Percentiles rank a stretch among this genome's conserved stretches.
phyloP scores from a whole-genome alignment of 2,329 filamentous ascomycete species.

The Monilinia fructicola region DNA sequence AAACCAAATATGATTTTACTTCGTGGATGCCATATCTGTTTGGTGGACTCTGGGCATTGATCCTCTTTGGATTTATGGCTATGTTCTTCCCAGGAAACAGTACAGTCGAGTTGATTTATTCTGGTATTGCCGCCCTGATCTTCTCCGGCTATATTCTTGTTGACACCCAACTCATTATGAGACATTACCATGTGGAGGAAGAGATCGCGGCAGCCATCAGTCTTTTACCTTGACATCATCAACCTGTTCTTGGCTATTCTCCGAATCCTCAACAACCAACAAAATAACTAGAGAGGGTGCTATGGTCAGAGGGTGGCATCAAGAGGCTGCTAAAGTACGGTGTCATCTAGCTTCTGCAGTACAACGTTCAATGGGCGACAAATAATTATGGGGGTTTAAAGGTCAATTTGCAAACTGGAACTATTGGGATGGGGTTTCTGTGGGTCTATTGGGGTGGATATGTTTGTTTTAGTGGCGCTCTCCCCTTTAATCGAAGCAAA shows the following conservation, averaged over 20 bases:
- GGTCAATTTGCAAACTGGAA: constrained; percentile 18
- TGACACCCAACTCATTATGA: constrained; percentile 92
- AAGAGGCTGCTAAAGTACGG: background rate
- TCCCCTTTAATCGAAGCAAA: constrained; percentile 10
- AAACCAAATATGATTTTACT: constrained; percentile 98
- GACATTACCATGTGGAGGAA: constrained; percentile 96
- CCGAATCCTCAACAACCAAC: constrained; percentile 89
- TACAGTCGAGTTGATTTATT: constrained; percentile 82
- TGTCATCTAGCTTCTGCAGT: background rate
- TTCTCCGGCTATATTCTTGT: constrained; percentile 95
- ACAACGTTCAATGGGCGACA: background rate
- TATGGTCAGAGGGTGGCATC: constrained; percentile 11
- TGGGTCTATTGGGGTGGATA: background rate
- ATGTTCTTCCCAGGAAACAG: constrained; percentile 83
- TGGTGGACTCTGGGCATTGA: constrained; percentile 81
- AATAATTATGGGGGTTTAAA: background rate
- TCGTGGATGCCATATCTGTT: constrained; percentile 96
- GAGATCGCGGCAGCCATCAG: constrained; percentile 95
- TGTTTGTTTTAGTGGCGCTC: background rate
- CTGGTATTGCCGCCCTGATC: constrained; percentile 76
- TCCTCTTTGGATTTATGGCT: constrained; percentile 91
- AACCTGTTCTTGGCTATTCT: constrained; percentile 96
- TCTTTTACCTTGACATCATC: constrained; percentile 94
- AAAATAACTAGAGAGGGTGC: constrained; percentile 69
- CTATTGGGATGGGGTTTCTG: constrained; percentile 6